Evolutionary conservation across 176 grass and related monocot genomes (phyloP), one percentile per base, ranked within the genome.

Genomic region (Bothriochloa decipiens): DNA sequence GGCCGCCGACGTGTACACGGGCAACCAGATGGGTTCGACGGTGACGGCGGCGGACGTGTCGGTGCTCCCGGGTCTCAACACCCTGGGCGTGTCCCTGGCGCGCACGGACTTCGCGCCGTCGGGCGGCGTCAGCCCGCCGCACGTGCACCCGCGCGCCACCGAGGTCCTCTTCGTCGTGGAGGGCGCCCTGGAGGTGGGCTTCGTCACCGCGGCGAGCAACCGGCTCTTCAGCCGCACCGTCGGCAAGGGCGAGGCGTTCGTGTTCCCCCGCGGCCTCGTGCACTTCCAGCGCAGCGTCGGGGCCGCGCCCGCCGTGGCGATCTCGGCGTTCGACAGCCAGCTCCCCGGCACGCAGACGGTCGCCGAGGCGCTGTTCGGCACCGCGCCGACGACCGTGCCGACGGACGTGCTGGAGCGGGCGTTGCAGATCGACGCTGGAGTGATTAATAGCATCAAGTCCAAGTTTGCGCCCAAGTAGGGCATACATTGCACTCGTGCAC

Each of bases 321-420:
- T 94, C 22, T 78, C 89, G 1, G 87, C 89, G 25, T 97, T 91
- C 85, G 32, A 94, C 78, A 91, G 91, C 87, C 94, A 97, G 89
- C 12, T 94, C 9, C 91, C 89, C 0, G 94, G 94, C 70, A 86
- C 87, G 45, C 87, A 88, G 46, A 35, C 79, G 26, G 71, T 84
- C 23, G 87, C 82, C 17, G 52, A 4, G 1, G 75, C 87, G 4
- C 76, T 93, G 74, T 97, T 97, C 70, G 83, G 75, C 7, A 76
- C 91, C 1, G 15, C 17, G 22, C 90, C 90, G 26, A 4, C 50
- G 26, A 3, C 50, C 2, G 75, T 97, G 72, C 71, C 81, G 3
- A 81, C 92, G 9, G 76, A 91, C 63, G 87, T 93, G 61, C 84
- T 96, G 61, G 76, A 53, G 15, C 83, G 83, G 68, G 86, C 91